A percentile compares a stretch with the other conserved stretches of the same genome.
Conservation (phyloP, 768 basidiomycete genomes). For the Sporobolomyces pararoseus region DNA sequence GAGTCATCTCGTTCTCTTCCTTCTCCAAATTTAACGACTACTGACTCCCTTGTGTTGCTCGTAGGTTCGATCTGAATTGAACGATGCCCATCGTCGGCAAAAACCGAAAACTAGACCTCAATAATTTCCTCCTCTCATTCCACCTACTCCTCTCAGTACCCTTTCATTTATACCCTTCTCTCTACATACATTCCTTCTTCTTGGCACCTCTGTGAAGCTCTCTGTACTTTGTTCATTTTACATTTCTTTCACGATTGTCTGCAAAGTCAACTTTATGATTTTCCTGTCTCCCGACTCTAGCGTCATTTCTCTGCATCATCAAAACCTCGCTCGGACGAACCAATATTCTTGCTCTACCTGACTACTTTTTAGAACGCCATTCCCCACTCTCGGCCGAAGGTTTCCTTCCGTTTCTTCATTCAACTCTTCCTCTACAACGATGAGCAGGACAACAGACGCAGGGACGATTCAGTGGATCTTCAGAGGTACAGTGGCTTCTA, state of each 20-base stretch:
- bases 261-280: too few species aligned
- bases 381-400: too few species aligned
- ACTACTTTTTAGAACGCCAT: too few species aligned
- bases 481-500: background rate
- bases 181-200: background rate
- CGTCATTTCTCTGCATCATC: too few species aligned
- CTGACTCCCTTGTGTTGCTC: background rate
- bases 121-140: background rate
- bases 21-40: background rate
- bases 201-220: too few species aligned
- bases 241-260: too few species aligned
- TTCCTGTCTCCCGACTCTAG: too few species aligned
- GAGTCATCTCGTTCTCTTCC: background rate
- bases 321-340: too few species aligned
- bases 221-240: too few species aligned
- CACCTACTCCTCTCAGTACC: background rate
- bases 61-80: conserved; percentile 32
- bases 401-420: background rate
- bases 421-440: background rate
- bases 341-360: too few species aligned
- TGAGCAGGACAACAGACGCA: too few species aligned
- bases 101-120: background rate
- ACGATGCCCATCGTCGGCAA: conserved; percentile 9
- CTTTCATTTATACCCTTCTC: background rate
- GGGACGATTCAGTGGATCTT: background rate